Base-by-base conservation (phyloP, 495 filamentous ascomycete species). In the Collariella sp. region DNA sequence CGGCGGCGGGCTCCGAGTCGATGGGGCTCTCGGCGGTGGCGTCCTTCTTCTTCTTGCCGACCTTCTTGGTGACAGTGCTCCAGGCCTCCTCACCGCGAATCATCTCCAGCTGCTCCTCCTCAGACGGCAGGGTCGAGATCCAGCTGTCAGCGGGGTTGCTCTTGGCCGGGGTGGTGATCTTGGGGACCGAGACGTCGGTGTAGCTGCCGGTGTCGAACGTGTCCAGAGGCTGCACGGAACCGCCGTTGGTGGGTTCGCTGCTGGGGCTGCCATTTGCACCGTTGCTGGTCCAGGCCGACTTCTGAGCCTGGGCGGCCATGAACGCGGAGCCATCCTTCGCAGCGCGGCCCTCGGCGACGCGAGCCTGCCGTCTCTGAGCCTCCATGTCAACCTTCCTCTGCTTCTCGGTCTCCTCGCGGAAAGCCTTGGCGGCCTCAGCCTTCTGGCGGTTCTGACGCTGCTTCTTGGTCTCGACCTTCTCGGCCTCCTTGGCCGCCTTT, bases 381-480 rank as follows among this genome's bases (percentile, higher is more conserved):
- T 95, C 88, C 56, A 85, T 70, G 53, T 85, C 69, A 36, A 76
- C 75, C 62, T 84, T 79, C 60, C 89, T 80, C 62, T 87, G 74
- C 58, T 82, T 78, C 72, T 95, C 89, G 1, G 82, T 79, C 54
- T 83, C 82, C 68, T 87, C 85, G 23, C 87, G 83, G 43, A 78
- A 70, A 40, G 76, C 69, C 75, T 88, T 88, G 50, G 79, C 78
- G 39, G 79, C 81, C 71, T 94, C 88, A 46, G 78, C 82, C 79
- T 91, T 95, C 67, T 82, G 76, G 34, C 81, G 79, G 71, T 93
- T 87, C 73, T 93, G 88, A 46, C 89, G 83, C 72, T 91, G 87
- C 77, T 94, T 95, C 83, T 95, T 94, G 23, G 83, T 86, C 71
- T 91, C 86, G 12, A 75, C 77, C 47, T 70, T 68, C 54, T 82